Percentiles rank a stretch among this genome's conserved stretches.
Conservation (phyloP, 306 rosid genomes). For the Vicia faba region DNA sequence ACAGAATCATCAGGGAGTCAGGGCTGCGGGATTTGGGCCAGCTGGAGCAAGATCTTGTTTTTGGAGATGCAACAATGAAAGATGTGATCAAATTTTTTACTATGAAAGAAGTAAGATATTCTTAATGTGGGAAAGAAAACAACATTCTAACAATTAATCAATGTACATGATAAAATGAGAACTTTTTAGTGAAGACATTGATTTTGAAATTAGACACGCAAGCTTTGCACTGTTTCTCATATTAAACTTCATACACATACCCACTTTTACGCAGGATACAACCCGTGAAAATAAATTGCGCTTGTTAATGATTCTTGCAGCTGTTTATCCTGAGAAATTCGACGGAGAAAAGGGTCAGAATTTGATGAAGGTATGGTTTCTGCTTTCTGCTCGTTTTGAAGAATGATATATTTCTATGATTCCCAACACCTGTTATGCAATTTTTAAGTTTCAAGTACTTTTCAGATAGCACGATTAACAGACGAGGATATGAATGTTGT, state of each 20-base stretch:
- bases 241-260: slow-evolving; percentile 13
- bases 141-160: slow-evolving; percentile 8
- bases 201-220: slow-evolving; percentile 16
- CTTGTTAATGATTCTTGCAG: slow-evolving; percentile 88
- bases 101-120: slow-evolving; percentile 62
- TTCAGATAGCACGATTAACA: slow-evolving; percentile 74
- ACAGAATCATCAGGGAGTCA: slow-evolving; percentile 60
- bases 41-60: slow-evolving; percentile 95
- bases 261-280: slow-evolving; percentile 67
- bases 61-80: slow-evolving; percentile 92
- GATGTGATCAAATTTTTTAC: slow-evolving; percentile 87
- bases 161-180: slow-evolving; percentile 24
- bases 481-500: slow-evolving; percentile 74
- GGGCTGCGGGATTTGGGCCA: slow-evolving; percentile 92
- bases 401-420: not conserved
- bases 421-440: slow-evolving; percentile 18
- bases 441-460: slow-evolving; percentile 31
- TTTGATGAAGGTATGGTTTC: slow-evolving; percentile 75
- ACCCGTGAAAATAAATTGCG: slow-evolving; percentile 90
- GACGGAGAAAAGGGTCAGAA: slow-evolving; percentile 90
- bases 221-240: slow-evolving; percentile 12
- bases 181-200: slow-evolving; percentile 5
- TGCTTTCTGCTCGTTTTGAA: slow-evolving; percentile 25
- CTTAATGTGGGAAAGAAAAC: not conserved
- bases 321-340: slow-evolving; percentile 89